Percentiles rank a stretch among this genome's conserved stretches.
phyloP scores from a whole-genome alignment of 441 rosid species.

The Biscutella laevigata region DNA sequence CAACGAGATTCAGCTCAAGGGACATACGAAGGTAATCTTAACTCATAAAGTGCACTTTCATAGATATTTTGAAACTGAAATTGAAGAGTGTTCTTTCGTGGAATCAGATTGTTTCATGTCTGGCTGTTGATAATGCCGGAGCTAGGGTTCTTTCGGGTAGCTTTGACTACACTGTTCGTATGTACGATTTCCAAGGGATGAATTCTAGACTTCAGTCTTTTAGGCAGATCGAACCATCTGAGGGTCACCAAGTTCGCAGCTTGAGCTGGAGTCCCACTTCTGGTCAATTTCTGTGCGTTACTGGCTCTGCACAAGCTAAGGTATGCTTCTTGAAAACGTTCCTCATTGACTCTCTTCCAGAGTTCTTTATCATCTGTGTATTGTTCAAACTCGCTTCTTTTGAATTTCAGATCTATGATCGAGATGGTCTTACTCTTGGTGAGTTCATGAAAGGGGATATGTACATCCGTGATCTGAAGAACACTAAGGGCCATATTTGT shows the following conservation, averaged over 20 bases:
- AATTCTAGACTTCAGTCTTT: constrained; percentile 80
- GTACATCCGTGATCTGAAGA: constrained; percentile 94
- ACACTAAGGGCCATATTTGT: constrained; percentile 88
- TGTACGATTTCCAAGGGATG: constrained; percentile 99
- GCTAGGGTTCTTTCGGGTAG: constrained; percentile 93
- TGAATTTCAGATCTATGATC: constrained; percentile 68
- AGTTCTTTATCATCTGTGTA: background rate
- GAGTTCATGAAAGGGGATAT: constrained; percentile 96
- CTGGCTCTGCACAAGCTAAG: constrained; percentile 99
- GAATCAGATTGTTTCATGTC: constrained; percentile 76
- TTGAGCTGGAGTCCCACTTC: constrained; percentile 95
- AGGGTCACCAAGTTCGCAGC: constrained; percentile 91
- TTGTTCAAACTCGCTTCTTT: constrained; percentile 9
- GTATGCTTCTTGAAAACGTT: constrained; percentile 24
- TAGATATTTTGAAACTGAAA: background rate
- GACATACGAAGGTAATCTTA: constrained; percentile 60
- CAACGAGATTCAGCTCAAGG: constrained; percentile 89
- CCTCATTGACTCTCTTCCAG: background rate
- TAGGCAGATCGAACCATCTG: constrained; percentile 87
- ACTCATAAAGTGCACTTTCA: background rate
- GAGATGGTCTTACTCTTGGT: constrained; percentile 90
- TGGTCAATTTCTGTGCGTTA: constrained; percentile 75
- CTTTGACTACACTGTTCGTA: constrained; percentile 81
- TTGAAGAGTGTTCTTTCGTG: constrained; percentile 1
- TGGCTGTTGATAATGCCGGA: constrained; percentile 91